These are phyloP conservation scores for Dujonia santamariae DNA, from an alignment of 1,139 yeast species.

Conservation along the genomic window DNA sequence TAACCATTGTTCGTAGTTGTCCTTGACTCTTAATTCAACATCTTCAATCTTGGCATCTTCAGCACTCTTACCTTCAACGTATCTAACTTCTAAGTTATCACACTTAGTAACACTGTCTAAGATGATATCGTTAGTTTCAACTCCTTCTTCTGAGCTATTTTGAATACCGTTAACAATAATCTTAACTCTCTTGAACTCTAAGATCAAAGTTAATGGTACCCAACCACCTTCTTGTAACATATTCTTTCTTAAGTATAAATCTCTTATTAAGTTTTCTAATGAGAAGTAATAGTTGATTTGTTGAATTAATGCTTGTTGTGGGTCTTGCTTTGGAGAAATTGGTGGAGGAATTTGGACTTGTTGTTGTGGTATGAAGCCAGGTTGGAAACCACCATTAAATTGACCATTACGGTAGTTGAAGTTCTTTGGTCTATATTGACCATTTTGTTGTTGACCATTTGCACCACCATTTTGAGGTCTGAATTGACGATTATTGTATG, in stretches of 20 bases:
- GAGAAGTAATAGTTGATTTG: constrained; percentile 91
- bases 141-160: constrained; percentile 26
- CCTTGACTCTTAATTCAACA: constrained; percentile 41
- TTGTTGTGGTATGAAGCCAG: constrained; percentile 14
- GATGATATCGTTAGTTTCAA: constrained; percentile 21
- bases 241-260: constrained; percentile 70
- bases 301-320: constrained; percentile 46
- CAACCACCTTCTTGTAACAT: constrained; percentile 73
- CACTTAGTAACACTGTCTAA: constrained; percentile 35
- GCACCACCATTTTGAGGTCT: constrained; percentile 18
- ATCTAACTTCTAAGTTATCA: constrained; percentile 37
- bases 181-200: constrained; percentile 72
- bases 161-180: constrained; percentile 45
- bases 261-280: constrained; percentile 81
- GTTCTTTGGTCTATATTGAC: constrained; percentile 1
- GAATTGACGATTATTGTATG: constrained; percentile 20
- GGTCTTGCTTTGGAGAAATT: constrained; percentile 47
- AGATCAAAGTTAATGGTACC: constrained; percentile 60
- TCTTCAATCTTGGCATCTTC: constrained; percentile 27
- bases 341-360: constrained; percentile 45
- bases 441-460: constrained; percentile 2
- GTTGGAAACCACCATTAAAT: constrained; percentile 8
- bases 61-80: constrained; percentile 23
- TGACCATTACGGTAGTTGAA: constrained; percentile 1
- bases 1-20: constrained; percentile 43